These are phyloP conservation scores for Dothistroma pini DNA, from an alignment of 2,329 filamentous ascomycete genomes.

Conservation along the genomic window DNA sequence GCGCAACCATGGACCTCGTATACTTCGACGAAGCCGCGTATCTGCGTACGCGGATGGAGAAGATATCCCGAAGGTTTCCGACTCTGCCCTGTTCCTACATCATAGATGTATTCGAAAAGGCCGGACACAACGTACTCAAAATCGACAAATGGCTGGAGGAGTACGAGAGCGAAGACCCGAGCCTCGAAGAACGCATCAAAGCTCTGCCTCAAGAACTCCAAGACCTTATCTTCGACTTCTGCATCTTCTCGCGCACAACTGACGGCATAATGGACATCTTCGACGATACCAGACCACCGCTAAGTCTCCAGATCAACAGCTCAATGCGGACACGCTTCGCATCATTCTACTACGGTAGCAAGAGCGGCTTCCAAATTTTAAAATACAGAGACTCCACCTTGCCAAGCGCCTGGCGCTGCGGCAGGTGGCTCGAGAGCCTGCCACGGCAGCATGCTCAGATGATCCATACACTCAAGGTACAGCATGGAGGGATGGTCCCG, in stretches of 20 bases:
- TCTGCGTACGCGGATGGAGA: too few species aligned
- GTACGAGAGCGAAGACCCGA: background rate
- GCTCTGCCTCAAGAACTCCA: conserved; percentile 6
- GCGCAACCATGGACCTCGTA: too few species aligned
- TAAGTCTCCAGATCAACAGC: background rate
- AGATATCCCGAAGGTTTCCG: too few species aligned
- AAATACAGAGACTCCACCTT: background rate
- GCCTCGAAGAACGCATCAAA: background rate
- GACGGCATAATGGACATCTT: background rate
- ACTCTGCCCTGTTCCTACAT: background rate
- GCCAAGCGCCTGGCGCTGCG: background rate
- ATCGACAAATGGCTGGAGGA: background rate
- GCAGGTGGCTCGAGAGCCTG: background rate
- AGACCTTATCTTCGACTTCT: conserved; percentile 3
- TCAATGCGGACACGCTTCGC: background rate
- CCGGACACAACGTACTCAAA: background rate
- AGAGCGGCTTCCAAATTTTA: background rate
- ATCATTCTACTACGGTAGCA: background rate
- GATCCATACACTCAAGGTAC: background rate
- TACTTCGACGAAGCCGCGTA: too few species aligned
- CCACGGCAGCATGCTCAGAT: background rate
- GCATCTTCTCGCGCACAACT: background rate
- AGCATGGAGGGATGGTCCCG: background rate
- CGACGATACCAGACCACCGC: background rate
- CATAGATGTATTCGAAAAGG: background rate